Evolutionary conservation across 2,329 filamentous ascomycete genomes (phyloP).

Genomic region (Talaromyces verruculosus): DNA sequence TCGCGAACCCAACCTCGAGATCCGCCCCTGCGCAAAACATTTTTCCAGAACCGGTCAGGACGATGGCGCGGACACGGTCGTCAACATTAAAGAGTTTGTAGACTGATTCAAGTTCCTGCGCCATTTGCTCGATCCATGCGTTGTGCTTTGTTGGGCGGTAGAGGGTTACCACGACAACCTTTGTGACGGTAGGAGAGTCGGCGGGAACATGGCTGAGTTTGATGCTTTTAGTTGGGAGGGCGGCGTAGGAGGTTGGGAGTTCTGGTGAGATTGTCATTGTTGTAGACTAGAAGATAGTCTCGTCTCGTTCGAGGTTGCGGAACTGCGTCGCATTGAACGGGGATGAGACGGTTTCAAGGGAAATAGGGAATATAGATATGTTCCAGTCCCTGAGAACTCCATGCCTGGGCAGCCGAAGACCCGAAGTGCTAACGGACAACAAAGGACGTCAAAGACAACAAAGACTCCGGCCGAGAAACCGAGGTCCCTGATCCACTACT

Average conservation of each 20-base stretch:
- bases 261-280: constrained; percentile 12
- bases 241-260: constrained; percentile 14
- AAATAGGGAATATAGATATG: background rate
- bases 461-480: background rate
- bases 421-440: background rate
- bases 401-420: background rate
- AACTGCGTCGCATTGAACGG: background rate
- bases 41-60: constrained; percentile 55
- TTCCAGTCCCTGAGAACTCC: background rate
- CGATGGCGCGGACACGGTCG: constrained; percentile 55
- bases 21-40: constrained; percentile 63
- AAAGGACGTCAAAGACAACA: background rate
- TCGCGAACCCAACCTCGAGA: constrained; percentile 43
- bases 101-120: constrained; percentile 58
- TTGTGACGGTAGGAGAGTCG: constrained; percentile 55
- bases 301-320: background rate
- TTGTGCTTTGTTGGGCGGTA: constrained; percentile 61
- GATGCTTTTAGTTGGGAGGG: constrained; percentile 19
- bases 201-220: constrained; percentile 32
- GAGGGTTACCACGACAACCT: constrained; percentile 63
- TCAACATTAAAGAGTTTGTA: constrained; percentile 55
- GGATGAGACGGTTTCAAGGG: background rate
- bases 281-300: too few species aligned
- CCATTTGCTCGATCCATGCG: constrained; percentile 63
- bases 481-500: background rate